Base-by-base conservation (phyloP, 2,329 filamentous ascomycete genomes). In the Paecilomyces niveus region DNA sequence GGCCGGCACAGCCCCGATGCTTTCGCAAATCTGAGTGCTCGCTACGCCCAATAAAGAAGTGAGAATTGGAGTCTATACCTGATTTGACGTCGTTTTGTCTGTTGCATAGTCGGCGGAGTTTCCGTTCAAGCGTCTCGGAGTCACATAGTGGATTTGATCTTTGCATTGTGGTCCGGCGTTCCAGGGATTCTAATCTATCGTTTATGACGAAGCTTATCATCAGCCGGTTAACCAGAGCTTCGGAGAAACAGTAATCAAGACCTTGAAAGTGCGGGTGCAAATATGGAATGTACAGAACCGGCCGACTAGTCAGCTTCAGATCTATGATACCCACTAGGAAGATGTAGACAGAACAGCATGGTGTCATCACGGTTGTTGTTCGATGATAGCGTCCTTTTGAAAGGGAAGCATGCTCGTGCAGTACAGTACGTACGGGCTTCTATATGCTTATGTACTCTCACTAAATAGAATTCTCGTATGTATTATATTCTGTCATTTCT, bases 1-100 rank as follows among this genome's bases (percentile, higher is more conserved):
- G 79, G 79, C 3, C 70, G 79, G 33, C 78, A 81, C 62, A 80
- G 78, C 62, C 79, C 79, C 6, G 79, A 81, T 68, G 76, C 78
- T 8, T 81, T 81, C 70, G 77, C 78, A 24, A 79, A 72, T 66
- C 63, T 81, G 63, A 81, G 78, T 62, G 74, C 78, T 51, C 70
- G 78, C 58, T 77, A 65, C 70, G 73, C 58, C 72, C 64, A 67
- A 54, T 29, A 54, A 31, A 57, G 29, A 24, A 55, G 50, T 29
- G 26, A 7, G 50, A 52, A 8, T 2, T 15, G 10, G 26, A 13
- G 22, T 52, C 22, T 13, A 52, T 52, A 6, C 15, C 26, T 52
- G 13, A 13, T 26, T 29, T 52, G 50, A 52, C 50, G 50, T 29
- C 22, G 22, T 52, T 52, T 52, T 9, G 26, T 52, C 26, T 29